Evolutionary conservation across 192 early-diverging fungal genomes (phyloP).

Genomic region (Coemansia umbellata): DNA sequence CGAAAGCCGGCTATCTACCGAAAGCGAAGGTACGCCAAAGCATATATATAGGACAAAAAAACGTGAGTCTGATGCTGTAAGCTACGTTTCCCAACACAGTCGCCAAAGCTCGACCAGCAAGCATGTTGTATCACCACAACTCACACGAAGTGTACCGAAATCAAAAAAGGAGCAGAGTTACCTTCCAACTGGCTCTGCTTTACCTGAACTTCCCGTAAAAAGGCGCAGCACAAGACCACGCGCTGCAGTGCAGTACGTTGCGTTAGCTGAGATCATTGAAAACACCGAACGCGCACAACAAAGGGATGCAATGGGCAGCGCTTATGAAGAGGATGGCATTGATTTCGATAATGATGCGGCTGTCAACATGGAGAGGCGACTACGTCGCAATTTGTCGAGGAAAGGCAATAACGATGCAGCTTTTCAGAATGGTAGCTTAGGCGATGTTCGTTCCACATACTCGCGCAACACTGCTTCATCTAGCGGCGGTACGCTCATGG

Average conservation of each 20-base stretch:
- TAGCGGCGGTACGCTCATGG: constrained; percentile 38
- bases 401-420: not conserved
- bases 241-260: constrained; percentile 36
- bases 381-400: not conserved
- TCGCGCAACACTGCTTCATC: constrained; percentile 30
- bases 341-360: constrained; percentile 2
- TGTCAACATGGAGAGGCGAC: not conserved
- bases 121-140: not conserved
- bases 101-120: constrained; percentile 2
- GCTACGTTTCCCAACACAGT: constrained; percentile 3
- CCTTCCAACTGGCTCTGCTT: constrained; percentile 22
- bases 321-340: not conserved
- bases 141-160: not conserved
- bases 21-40: not conserved
- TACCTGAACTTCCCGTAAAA: constrained; percentile 26
- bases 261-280: constrained; percentile 35
- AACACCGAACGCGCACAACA: constrained; percentile 20
- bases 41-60: not conserved
- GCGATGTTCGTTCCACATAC: constrained; percentile 13
- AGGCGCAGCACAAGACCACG: constrained; percentile 17
- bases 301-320: not conserved
- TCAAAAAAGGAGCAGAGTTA: constrained; percentile 11
- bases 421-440: not conserved
- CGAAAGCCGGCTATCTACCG: not conserved
- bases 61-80: not conserved